phyloP scores from a whole-genome alignment of 139 green algal species.

The Tetradesmus obliquus region DNA sequence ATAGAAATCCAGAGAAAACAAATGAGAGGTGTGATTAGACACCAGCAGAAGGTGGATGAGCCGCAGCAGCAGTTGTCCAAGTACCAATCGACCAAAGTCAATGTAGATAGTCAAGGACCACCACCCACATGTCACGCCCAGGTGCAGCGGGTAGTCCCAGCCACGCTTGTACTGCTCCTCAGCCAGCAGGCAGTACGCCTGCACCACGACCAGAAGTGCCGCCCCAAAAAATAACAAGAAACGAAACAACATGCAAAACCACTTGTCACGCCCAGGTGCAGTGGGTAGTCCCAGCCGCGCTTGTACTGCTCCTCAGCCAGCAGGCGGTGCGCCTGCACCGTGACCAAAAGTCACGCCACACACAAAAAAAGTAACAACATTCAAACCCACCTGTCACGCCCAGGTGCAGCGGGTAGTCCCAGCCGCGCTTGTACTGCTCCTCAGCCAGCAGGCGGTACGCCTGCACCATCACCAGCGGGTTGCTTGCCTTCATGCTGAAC shows the following conservation, averaged over 20 bases:
- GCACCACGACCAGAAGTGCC: constrained; percentile 89
- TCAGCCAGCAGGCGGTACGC: constrained; percentile 96
- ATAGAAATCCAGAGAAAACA: neutral
- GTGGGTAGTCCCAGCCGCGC: constrained; percentile 95
- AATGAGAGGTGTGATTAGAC: too few relatives aligned
- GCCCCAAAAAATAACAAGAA: neutral
- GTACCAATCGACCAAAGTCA: too few relatives aligned
- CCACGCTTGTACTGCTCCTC: constrained; percentile 91
- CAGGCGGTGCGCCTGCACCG: constrained; percentile 84
- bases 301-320: constrained; percentile 94
- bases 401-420: constrained; percentile 99
- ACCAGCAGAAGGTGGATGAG: neutral
- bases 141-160: constrained; percentile 99
- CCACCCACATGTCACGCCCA: constrained; percentile 88
- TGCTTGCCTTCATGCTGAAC: constrained; percentile 99
- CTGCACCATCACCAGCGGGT: constrained; percentile 97
- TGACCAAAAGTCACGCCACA: neutral
- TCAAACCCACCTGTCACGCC: constrained; percentile 84
- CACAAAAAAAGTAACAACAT: neutral
- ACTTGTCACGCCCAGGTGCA: constrained; percentile 97
- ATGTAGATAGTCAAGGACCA: neutral
- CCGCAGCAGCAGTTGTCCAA: neutral
- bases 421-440: constrained; percentile 93
- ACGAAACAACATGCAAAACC: neutral
- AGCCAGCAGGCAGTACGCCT: constrained; percentile 94